These are phyloP conservation scores for Ogataea haglerorum DNA, from an alignment of 805 yeast genomes.

Conservation along the genomic window DNA sequence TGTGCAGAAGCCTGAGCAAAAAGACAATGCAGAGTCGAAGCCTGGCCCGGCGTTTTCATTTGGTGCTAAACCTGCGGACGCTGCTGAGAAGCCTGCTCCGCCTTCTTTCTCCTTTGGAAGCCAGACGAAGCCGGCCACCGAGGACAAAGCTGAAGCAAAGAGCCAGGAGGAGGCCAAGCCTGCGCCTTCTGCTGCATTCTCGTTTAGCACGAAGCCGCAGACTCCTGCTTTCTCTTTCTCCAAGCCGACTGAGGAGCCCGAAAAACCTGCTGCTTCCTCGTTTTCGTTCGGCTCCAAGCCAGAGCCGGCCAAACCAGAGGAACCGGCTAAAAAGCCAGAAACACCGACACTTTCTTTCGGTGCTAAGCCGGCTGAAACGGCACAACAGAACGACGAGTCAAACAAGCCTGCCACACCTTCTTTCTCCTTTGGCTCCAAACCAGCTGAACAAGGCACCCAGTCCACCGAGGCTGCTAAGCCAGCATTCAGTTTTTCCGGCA, in stretches of 20 bases:
- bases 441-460: background rate
- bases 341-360: slow-evolving; percentile 15
- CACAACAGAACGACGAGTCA: background rate
- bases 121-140: background rate
- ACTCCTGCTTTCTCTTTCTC: slow-evolving; percentile 1
- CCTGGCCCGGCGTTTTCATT: background rate
- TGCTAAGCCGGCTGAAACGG: background rate
- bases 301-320: background rate
- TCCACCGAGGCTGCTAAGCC: background rate
- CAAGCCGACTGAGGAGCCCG: background rate
- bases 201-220: background rate
- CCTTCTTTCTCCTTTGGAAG: too few species aligned
- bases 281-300: background rate
- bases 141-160: too few species aligned
- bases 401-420: slow-evolving; percentile 6
- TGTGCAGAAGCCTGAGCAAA: too few species aligned
- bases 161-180: background rate
- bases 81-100: background rate
- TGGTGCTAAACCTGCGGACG: background rate
- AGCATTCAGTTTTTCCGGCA: background rate
- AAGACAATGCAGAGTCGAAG: background rate
- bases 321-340: background rate
- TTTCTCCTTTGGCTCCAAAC: slow-evolving; percentile 9
- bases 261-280: background rate
- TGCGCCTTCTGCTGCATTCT: background rate